These are phyloP conservation scores for Halophytophthora polymorphica DNA, from an alignment of 352 stramenopile species.

Conservation along the genomic window DNA sequence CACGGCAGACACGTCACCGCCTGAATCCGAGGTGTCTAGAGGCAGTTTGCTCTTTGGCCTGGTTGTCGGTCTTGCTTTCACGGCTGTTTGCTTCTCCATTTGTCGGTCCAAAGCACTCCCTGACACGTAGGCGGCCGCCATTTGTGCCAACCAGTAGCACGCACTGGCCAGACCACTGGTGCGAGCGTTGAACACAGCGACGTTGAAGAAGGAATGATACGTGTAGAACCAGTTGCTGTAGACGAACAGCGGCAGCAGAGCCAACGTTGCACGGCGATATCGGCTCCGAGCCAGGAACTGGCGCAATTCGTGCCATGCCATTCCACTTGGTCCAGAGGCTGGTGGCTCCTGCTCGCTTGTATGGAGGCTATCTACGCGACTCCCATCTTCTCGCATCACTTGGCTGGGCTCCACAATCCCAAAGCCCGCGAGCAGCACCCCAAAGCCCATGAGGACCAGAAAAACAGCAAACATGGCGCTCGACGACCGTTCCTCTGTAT, in stretches of 20 bases:
- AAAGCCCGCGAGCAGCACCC: conserved; percentile 35
- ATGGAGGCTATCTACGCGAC: conserved; percentile 4
- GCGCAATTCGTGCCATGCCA: not conserved
- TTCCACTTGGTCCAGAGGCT: no score
- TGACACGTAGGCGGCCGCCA: conserved; percentile 26
- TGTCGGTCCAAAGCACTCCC: conserved; percentile 27
- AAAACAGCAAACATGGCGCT: conserved; percentile 58
- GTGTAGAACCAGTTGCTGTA: conserved; percentile 75
- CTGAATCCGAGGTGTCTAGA: not conserved
- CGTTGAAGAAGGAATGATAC: conserved; percentile 60
- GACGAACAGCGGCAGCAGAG: conserved; percentile 42
- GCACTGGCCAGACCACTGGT: conserved; percentile 33
- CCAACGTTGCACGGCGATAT: conserved; percentile 11
- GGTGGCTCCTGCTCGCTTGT: not conserved
- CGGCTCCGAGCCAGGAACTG: not conserved
- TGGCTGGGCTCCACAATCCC: conserved; percentile 27
- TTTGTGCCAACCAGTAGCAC: conserved; percentile 47
- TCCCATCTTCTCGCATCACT: conserved; percentile 27
- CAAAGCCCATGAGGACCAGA: conserved; percentile 46
- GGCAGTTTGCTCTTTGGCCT: not conserved
- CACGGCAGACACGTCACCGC: not conserved
- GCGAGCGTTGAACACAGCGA: conserved; percentile 38
- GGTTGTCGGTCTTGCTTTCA: not conserved
- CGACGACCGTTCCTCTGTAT: conserved; percentile 15
- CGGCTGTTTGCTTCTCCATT: not conserved